Conservation (phyloP, 192 early-diverging fungal genomes). For the Spinellus fusiger region DNA sequence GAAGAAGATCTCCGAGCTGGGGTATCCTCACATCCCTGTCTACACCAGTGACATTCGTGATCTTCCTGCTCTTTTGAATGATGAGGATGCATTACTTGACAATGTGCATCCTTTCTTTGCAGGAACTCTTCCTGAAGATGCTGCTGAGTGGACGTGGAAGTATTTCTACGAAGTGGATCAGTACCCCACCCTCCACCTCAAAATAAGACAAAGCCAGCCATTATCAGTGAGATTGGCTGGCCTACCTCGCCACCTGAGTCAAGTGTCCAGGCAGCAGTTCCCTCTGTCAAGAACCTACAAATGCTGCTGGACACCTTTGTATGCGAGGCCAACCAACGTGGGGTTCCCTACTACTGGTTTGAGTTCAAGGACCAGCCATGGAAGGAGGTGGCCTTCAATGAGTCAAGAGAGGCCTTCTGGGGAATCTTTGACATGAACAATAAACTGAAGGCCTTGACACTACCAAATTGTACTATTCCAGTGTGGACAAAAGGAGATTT, state of each 20-base stretch:
- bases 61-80: slow-evolving; percentile 18
- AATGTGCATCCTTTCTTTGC: slow-evolving; percentile 45
- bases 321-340: slow-evolving; percentile 24
- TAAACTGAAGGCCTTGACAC: slow-evolving; percentile 2
- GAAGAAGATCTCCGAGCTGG: slow-evolving; percentile 4
- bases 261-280: slow-evolving; percentile 15
- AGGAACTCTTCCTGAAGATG: slow-evolving; percentile 22
- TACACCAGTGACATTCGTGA: slow-evolving; percentile 33
- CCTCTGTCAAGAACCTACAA: slow-evolving; percentile 27
- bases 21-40: slow-evolving; percentile 29
- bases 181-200: neutral
- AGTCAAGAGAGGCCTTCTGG: slow-evolving; percentile 6
- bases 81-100: slow-evolving; percentile 27
- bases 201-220: slow-evolving; percentile 3
- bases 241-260: slow-evolving; percentile 27
- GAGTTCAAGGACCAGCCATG: slow-evolving; percentile 44
- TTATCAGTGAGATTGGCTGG: slow-evolving; percentile 43
- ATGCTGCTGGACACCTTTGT: slow-evolving; percentile 29
- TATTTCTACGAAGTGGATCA: slow-evolving; percentile 20
- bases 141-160: slow-evolving; percentile 36
- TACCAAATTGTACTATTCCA: slow-evolving; percentile 10
- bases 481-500: slow-evolving; percentile 9
- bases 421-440: slow-evolving; percentile 11
- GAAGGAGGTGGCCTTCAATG: slow-evolving; percentile 26
- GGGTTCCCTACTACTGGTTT: slow-evolving; percentile 37